These are phyloP conservation scores for Boeremia exigua DNA, from an alignment of 2,329 filamentous ascomycete species.

Conservation along the genomic window DNA sequence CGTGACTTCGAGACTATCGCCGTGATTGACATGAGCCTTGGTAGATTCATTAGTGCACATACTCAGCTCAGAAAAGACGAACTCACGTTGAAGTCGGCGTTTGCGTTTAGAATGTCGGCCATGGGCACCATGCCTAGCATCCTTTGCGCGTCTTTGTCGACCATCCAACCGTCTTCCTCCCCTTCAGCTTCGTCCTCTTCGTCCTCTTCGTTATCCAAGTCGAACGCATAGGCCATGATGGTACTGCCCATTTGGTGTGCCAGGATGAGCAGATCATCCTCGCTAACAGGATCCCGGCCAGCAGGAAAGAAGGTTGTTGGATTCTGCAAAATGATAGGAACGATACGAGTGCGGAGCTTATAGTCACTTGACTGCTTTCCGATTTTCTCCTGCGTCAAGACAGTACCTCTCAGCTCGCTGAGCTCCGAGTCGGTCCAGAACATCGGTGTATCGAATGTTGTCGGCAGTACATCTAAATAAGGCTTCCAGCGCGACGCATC, in stretches of 20 bases:
- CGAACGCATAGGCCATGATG: slow-evolving; percentile 34
- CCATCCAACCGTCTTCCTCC: slow-evolving; percentile 33
- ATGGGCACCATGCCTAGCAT: slow-evolving; percentile 36
- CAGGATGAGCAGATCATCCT: slow-evolving; percentile 25
- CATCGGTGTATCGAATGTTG: slow-evolving; percentile 30
- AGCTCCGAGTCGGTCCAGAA: slow-evolving; percentile 29
- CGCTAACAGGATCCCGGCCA: not conserved
- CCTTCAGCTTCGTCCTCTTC: slow-evolving; percentile 24
- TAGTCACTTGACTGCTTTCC: slow-evolving; percentile 29
- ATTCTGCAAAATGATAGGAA: slow-evolving; percentile 23
- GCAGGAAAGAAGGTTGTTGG: slow-evolving; percentile 17
- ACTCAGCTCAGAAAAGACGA: too few species aligned
- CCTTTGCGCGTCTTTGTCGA: slow-evolving; percentile 29
- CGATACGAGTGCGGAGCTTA: slow-evolving; percentile 22
- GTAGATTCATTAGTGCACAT: not conserved
- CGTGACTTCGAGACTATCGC: slow-evolving; percentile 25
- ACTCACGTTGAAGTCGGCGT: slow-evolving; percentile 33
- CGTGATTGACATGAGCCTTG: slow-evolving; percentile 33
- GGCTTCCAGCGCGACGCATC: slow-evolving; percentile 31
- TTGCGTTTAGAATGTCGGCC: slow-evolving; percentile 33
- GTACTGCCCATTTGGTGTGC: slow-evolving; percentile 33
- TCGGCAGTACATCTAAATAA: slow-evolving; percentile 29
- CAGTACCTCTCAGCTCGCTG: slow-evolving; percentile 28
- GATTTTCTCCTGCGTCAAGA: slow-evolving; percentile 28
- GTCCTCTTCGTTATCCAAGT: slow-evolving; percentile 27